Conservation (phyloP, 1,284 basidiomycete genomes). For the Pyrrhoderma noxium region DNA sequence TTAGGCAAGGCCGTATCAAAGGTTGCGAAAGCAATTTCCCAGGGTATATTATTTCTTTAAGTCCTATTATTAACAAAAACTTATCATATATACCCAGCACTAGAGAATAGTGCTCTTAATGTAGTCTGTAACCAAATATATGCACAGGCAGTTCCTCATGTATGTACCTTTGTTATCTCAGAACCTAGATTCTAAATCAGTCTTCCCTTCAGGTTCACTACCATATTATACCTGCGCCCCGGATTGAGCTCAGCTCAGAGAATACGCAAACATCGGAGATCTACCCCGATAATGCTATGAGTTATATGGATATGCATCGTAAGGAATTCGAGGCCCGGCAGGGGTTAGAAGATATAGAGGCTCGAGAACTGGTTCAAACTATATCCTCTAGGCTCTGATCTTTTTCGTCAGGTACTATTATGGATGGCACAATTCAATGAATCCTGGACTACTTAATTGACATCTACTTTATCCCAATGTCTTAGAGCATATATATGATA, state of each 20-base stretch:
- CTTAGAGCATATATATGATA: no score
- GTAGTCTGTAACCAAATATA: slow-evolving; percentile 78
- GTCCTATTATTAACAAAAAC: no score
- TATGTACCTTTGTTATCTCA: slow-evolving; percentile 28
- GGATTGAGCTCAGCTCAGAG: slow-evolving; percentile 27
- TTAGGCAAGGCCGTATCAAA: slow-evolving; percentile 52
- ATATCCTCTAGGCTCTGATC: slow-evolving; percentile 33
- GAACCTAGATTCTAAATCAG: not conserved
- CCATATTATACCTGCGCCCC: slow-evolving; percentile 71
- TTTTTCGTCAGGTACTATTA: not conserved
- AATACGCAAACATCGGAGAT: slow-evolving; percentile 15
- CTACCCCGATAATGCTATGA: slow-evolving; percentile 24
- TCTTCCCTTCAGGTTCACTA: slow-evolving; percentile 67
- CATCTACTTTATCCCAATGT: no score
- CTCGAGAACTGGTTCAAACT: slow-evolving; percentile 34
- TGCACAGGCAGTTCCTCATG: slow-evolving; percentile 74
- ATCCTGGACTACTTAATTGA: no score
- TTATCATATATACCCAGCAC: slow-evolving; percentile 31
- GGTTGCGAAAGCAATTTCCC: slow-evolving; percentile 52
- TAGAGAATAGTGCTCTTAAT: slow-evolving; percentile 61
- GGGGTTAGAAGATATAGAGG: slow-evolving; percentile 58
- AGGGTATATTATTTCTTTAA: slow-evolving; percentile 36
- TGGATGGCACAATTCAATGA: no score
- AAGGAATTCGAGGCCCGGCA: slow-evolving; percentile 49
- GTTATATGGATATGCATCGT: slow-evolving; percentile 46